Evolutionary conservation across 208 protist genomes (phyloP), one percentile per base, ranked within the genome.

Genomic region (Leptomonas seymouri): DNA sequence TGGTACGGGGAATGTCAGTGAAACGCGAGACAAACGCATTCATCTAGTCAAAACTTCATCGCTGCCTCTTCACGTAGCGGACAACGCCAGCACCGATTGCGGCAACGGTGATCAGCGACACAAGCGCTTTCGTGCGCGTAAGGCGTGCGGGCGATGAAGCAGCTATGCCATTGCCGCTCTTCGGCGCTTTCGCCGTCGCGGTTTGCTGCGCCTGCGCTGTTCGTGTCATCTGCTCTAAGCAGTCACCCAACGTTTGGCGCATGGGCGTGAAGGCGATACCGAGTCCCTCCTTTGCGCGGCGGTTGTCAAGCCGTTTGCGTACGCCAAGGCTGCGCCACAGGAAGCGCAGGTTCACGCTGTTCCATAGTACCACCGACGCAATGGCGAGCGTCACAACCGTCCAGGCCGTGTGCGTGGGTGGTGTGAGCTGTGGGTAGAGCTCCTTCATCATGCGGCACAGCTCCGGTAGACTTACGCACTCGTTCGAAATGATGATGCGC

Each of bases 261-360:
- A 97, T 89, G 0, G 88, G 84, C 3, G 85, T 97, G 63, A 97
- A 92, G 34, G 59, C 55, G 50, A 97, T 45, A 2, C 78, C 86
- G 23, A 97, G 85, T 42, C 80, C 78, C 34, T 82, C 61, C 41
- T 64, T 59, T 7, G 88, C 88, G 30, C 76, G 76, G 46, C 58
- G 79, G 42, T 89, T 86, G 67, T 93, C 81, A 6, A 97, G 83
- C 20, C 48, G 72, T 62, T 94, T 94, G n/a, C 76, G 72, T 3
- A 92, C 90, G 21, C 92, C 92, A 23, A 95, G 74, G 63, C 73
- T 94, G 57, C 85, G 85, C 92, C 92, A 97, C 14, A 95, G 75
- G 50, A 90, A 91, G 56, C 81, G 69, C 39, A 95, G 61, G 58
- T 92, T 95, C 46, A 85, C 81, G 50, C 67, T 74, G 46, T 79